These are phyloP conservation scores for Neurospora sp. DNA, from an alignment of 495 filamentous ascomycete genomes.

Conservation along the genomic window DNA sequence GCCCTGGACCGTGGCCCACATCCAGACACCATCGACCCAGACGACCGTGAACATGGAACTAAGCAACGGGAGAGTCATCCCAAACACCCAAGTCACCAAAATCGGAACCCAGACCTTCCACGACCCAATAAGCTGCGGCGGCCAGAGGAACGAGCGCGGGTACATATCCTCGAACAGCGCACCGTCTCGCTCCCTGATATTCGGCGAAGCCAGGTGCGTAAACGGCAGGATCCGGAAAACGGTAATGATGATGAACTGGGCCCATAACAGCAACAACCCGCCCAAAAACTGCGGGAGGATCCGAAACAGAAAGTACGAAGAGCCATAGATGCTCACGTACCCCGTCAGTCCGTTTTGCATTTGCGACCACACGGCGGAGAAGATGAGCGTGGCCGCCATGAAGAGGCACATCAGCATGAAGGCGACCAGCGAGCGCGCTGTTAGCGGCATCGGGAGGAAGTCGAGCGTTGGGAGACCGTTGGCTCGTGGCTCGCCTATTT, in stretches of 20 bases:
- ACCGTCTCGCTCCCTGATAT: constrained; percentile 34
- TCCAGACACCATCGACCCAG: constrained; percentile 44
- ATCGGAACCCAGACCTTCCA: constrained; percentile 37
- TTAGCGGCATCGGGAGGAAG: constrained; percentile 58
- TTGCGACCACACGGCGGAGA: constrained; percentile 64
- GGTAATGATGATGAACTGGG: constrained; percentile 61
- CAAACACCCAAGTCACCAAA: constrained; percentile 34
- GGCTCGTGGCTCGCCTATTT: constrained; percentile 5
- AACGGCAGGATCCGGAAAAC: constrained; percentile 73
- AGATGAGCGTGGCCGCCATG: constrained; percentile 62
- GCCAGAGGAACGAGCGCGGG: constrained; percentile 38
- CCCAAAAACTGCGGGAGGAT: constrained; percentile 75
- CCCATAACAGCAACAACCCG: constrained; percentile 60
- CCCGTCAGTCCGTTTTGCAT: constrained; percentile 51
- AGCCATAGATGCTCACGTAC: constrained; percentile 55
- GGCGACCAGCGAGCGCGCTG: constrained; percentile 46
- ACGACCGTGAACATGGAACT: constrained; percentile 39
- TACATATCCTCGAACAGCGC: constrained; percentile 45
- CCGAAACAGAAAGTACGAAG: constrained; percentile 76
- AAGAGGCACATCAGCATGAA: constrained; percentile 52
- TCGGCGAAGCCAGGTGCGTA: constrained; percentile 56
- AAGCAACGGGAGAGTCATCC: constrained; percentile 36
- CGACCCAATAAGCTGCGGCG: constrained; percentile 29
- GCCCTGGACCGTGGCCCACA: constrained; percentile 65
- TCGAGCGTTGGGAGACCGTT: constrained; percentile 39